These are phyloP conservation scores for Termitomyces sp. DNA, from an alignment of 768 basidiomycete species.

Conservation along the genomic window DNA sequence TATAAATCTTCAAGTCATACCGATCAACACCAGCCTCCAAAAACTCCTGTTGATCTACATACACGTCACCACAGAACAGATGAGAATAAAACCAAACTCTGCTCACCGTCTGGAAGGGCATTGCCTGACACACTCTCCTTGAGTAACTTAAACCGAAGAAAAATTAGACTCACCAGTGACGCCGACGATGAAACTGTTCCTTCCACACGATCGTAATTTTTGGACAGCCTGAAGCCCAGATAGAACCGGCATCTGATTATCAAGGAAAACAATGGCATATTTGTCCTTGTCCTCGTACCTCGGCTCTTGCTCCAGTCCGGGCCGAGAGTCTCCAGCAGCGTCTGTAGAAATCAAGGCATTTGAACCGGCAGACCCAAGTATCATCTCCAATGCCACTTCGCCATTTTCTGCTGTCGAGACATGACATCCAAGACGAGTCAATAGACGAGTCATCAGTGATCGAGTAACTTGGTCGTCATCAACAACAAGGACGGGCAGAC, in stretches of 20 bases:
- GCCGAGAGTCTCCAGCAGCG: slow-evolving; percentile 25
- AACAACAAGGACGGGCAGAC: slow-evolving; percentile 68
- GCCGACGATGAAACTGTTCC: slow-evolving; percentile 77
- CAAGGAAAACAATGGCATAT: slow-evolving; percentile 46
- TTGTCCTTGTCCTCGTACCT: slow-evolving; percentile 25
- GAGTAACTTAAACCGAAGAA: background rate
- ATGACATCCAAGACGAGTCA: slow-evolving; percentile 71
- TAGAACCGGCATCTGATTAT: slow-evolving; percentile 83
- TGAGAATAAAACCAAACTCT: background rate
- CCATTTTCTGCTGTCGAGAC: slow-evolving; percentile 87
- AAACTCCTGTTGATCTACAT: slow-evolving; percentile 70
- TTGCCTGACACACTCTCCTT: slow-evolving; percentile 33
- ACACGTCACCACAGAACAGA: slow-evolving; percentile 16
- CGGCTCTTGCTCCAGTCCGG: slow-evolving; percentile 30
- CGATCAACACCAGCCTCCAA: slow-evolving; percentile 69
- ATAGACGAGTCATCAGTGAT: slow-evolving; percentile 72
- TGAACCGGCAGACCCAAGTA: slow-evolving; percentile 37
- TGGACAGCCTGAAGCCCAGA: slow-evolving; percentile 66
- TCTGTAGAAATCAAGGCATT: slow-evolving; percentile 30
- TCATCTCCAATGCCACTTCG: slow-evolving; percentile 66
- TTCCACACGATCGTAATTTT: slow-evolving; percentile 57
- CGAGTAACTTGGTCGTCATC: slow-evolving; percentile 82
- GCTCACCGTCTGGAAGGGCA: slow-evolving; percentile 42
- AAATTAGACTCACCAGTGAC: slow-evolving; percentile 50
- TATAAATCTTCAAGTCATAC: slow-evolving; percentile 33